A percentile compares a stretch with the other conserved stretches of the same genome.
Evolutionary conservation across 192 early-diverging fungal genomes (phyloP).

Genomic region (Dissophora globulifera): DNA sequence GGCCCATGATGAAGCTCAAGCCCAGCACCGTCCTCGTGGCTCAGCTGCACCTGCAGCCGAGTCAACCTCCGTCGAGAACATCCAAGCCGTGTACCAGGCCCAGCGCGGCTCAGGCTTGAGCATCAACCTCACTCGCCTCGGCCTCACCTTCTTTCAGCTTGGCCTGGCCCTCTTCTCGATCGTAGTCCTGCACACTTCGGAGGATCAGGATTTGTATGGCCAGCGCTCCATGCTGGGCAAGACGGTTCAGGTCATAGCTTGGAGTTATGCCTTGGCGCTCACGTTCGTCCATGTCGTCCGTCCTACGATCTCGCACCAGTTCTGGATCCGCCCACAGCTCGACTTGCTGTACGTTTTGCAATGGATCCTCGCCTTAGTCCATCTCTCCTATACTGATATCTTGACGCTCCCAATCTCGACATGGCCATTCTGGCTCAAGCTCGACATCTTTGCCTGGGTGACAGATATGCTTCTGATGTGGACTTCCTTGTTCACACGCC

Average conservation of each 20-base stretch:
- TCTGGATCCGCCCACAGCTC: constrained; percentile 28
- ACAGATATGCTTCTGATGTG: constrained; percentile 13
- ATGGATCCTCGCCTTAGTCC: constrained; percentile 1
- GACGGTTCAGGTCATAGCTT: constrained; percentile 8
- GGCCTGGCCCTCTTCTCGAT: constrained; percentile 13
- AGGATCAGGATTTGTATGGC: not conserved
- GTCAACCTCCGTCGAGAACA: constrained; percentile 8
- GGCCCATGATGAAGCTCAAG: not conserved
- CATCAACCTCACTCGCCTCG: constrained; percentile 27
- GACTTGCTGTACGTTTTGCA: constrained; percentile 23
- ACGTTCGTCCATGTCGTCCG: constrained; percentile 18
- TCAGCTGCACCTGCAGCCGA: not conserved
- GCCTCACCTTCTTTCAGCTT: constrained; percentile 14
- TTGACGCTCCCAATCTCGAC: constrained; percentile 1
- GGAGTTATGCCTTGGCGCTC: constrained; percentile 19
- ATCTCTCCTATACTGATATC: constrained; percentile 7
- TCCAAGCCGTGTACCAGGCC: constrained; percentile 33
- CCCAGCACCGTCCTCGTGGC: not conserved
- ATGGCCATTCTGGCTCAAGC: constrained; percentile 18
- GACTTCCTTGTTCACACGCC: constrained; percentile 17
- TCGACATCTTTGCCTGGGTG: constrained; percentile 7
- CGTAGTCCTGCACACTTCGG: constrained; percentile 1
- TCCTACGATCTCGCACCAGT: constrained; percentile 27
- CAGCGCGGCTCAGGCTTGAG: constrained; percentile 30
- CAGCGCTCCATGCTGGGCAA: constrained; percentile 2